These are phyloP conservation scores for Geosmithia putterillii DNA, from an alignment of 2,329 filamentous ascomycete genomes.

Conservation along the genomic window DNA sequence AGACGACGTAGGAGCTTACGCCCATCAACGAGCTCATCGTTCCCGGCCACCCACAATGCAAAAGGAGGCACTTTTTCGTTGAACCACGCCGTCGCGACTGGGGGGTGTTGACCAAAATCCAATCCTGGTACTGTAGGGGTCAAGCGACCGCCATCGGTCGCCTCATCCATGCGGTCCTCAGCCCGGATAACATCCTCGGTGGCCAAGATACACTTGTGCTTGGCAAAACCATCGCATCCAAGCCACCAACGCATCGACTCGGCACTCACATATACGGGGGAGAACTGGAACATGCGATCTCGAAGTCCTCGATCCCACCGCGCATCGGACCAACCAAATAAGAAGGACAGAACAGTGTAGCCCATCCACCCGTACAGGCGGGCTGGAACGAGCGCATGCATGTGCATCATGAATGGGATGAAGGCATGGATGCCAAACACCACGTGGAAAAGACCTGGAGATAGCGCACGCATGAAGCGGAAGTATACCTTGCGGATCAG, in stretches of 20 bases:
- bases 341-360: conserved; percentile 78
- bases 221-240: conserved; percentile 67
- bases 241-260: conserved; percentile 97
- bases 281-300: conserved; percentile 81
- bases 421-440: conserved; percentile 90
- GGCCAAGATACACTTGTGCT: conserved; percentile 74
- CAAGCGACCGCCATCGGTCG: not conserved
- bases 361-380: conserved; percentile 67
- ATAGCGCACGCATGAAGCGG: conserved; percentile 78
- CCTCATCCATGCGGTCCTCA: conserved; percentile 45
- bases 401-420: conserved; percentile 85
- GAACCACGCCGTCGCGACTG: conserved; percentile 64
- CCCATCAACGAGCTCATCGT: conserved; percentile 78
- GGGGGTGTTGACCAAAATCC: conserved; percentile 8
- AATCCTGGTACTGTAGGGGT: not conserved
- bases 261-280: conserved; percentile 78
- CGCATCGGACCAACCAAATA: conserved; percentile 78
- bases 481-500: conserved; percentile 81
- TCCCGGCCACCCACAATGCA: conserved; percentile 77
- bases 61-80: conserved; percentile 67
- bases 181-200: conserved; percentile 57
- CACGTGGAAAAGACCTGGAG: conserved; percentile 61
- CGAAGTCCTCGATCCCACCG: conserved; percentile 75
- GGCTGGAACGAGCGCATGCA: conserved; percentile 56
- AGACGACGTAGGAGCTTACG: conserved; percentile 61